These are phyloP conservation scores for Vitis vinifera DNA, from an alignment of 164 flowering plant species.

Conservation along the genomic window DNA sequence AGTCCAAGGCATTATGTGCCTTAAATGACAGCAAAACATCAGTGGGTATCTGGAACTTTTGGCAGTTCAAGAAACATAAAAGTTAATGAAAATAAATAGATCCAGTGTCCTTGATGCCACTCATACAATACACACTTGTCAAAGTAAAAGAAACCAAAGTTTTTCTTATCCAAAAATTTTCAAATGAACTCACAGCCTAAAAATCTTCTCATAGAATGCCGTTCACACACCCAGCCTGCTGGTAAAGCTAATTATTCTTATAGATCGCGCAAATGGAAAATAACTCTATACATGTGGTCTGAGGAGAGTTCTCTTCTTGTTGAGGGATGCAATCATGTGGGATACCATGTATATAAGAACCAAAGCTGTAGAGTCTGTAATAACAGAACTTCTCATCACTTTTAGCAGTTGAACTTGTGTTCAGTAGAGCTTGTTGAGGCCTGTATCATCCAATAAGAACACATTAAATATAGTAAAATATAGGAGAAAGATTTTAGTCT, in stretches of 20 bases:
- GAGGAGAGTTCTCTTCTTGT: constrained; percentile 15
- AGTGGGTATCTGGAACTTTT: not conserved
- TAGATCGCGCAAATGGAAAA: constrained; percentile 17
- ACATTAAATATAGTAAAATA: not conserved
- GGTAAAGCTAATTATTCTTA: constrained; percentile 44
- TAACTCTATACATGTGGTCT: constrained; percentile 39
- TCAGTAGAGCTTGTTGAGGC: constrained; percentile 65
- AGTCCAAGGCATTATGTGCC: not conserved
- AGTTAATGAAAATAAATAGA: too few species aligned
- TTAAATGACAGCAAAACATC: not conserved
- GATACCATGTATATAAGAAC: constrained; percentile 9
- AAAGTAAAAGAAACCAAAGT: constrained; percentile 12
- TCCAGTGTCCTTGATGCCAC: too few species aligned
- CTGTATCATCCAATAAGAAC: constrained; percentile 36
- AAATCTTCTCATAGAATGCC: constrained; percentile 16
- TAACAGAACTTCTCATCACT: not conserved
- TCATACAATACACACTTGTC: not conserved
- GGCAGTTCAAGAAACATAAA: not conserved
- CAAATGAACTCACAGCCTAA: constrained; percentile 16
- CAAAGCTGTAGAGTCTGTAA: constrained; percentile 8
- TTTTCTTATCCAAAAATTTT: constrained; percentile 17
- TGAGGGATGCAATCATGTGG: constrained; percentile 3
- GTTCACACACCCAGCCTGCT: constrained; percentile 20
- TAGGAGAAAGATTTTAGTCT: not conserved
- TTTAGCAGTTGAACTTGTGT: constrained; percentile 63